Percentiles rank a stretch among this genome's conserved stretches.
These are phyloP conservation scores for Dendryphion nanum DNA, from an alignment of 2,329 filamentous ascomycete genomes.

Conservation along the genomic window DNA sequence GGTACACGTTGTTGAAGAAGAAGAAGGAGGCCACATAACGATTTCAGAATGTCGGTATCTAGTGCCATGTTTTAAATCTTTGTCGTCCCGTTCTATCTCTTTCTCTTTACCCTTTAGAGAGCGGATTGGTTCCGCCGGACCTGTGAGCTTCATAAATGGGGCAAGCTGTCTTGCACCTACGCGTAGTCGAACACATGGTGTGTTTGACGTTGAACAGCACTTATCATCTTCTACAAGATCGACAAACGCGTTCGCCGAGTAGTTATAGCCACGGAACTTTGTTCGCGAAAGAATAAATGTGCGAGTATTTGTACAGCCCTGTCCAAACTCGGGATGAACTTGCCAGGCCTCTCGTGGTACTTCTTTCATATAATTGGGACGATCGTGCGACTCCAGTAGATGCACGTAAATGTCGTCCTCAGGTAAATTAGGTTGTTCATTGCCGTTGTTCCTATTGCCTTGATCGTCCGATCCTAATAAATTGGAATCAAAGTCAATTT, in stretches of 20 bases:
- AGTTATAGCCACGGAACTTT: conserved; percentile 56
- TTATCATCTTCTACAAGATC: conserved; percentile 58
- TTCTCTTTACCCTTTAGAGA: no score
- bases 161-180: conserved; percentile 46
- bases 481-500: conserved; percentile 33
- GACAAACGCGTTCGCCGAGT: conserved; percentile 54
- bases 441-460: no score
- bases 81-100: not conserved
- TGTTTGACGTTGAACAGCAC: conserved; percentile 31
- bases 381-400: conserved; percentile 30
- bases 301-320: conserved; percentile 42
- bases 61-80: no score
- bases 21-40: conserved; percentile 35
- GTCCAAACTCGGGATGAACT: conserved; percentile 50
- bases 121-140: conserved; percentile 5
- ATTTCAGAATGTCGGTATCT: conserved; percentile 28
- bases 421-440: conserved; percentile 16
- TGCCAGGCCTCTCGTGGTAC: conserved; percentile 42
- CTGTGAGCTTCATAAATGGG: conserved; percentile 22
- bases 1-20: conserved; percentile 19
- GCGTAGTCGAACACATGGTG: conserved; percentile 49
- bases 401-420: conserved; percentile 25
- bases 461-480: conserved; percentile 4
- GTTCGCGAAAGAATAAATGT: conserved; percentile 55
- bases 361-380: conserved; percentile 39